Base-by-base conservation (phyloP, 2,329 filamentous ascomycete species). In the Aspergillus alliaceus region DNA sequence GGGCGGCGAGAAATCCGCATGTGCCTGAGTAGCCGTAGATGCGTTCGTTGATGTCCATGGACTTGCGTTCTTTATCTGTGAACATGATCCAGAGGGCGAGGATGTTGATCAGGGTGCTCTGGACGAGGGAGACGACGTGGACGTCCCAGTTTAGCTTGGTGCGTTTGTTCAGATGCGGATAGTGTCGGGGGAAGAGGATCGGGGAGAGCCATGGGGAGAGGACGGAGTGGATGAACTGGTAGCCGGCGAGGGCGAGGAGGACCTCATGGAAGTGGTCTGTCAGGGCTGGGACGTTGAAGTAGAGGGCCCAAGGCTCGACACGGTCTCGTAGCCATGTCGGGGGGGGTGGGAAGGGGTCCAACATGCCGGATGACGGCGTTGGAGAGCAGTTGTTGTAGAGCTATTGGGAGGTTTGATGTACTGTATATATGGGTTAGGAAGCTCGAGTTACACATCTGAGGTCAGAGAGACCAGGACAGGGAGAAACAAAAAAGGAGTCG, bases 101-200 rank as follows among this genome's bases (percentile, higher is more conserved):
- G 4, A 67, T 69, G 66, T 81, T 84, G 66, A 88, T 82, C 18
- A 87, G 65, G 8, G 78, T 75, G 59, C 80, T 82, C 74, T 88
- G 86, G 34, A 86, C 75, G 40, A 88, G 77, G 0, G 82, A 85
- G 40, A 88, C 86, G 54, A 87, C 81, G 66, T 88, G 86, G 7
- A 88, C 84, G 71, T 88, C 82, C 86, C 86, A 88, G 73, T 86
- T 88, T 51, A 87, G 73, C 62, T 79, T 80, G 1, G 84, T 87
- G 48, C 84, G 81, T 24, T 69, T 70, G 58, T 76, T 80, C 63
- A 88, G 77, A 11, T 76, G 72, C 34, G 76, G 71, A 69, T 88
- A 88, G 63, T 77, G 77, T 42, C 74, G 70, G 18, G 84, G 83
- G 64, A 84, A 84, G 57, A 87, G 73, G 58, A 70, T 64, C 51